Conservation (phyloP, 2,329 filamentous ascomycete genomes). For the Purpureocillium takamizusanense region DNA sequence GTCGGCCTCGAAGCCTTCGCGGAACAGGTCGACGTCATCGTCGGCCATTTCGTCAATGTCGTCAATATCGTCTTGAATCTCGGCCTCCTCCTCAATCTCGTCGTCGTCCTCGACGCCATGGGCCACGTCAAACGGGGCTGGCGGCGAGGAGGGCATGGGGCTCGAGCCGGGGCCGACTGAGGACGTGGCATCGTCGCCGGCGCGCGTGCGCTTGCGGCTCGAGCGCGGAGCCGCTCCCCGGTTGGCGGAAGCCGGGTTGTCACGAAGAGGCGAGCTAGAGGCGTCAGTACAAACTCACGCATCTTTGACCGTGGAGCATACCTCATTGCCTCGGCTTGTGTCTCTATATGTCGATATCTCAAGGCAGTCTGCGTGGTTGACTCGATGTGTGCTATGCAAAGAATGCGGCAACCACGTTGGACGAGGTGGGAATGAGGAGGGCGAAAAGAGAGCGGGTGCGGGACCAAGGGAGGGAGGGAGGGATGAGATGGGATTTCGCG, state of each 20-base stretch:
- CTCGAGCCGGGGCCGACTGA: constrained; percentile 46
- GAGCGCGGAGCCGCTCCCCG: constrained; percentile 50
- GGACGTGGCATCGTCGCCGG: constrained; percentile 41
- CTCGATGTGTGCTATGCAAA: too few species aligned
- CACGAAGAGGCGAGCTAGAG: constrained; percentile 69
- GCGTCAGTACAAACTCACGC: constrained; percentile 5
- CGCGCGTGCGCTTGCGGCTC: constrained; percentile 47
- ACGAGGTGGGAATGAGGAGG: background rate
- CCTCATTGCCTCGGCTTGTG: constrained; percentile 14
- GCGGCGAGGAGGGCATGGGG: constrained; percentile 58
- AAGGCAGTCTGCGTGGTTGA: background rate
- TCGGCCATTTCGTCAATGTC: constrained; percentile 77
- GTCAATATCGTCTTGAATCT: constrained; percentile 64
- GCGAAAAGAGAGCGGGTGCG: constrained; percentile 8
- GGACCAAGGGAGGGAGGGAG: constrained; percentile 10
- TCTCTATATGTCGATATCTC: background rate
- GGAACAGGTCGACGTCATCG: constrained; percentile 72
- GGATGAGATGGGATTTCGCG: constrained; percentile 12
- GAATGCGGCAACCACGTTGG: background rate
- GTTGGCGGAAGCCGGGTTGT: constrained; percentile 76
- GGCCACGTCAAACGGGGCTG: constrained; percentile 50
- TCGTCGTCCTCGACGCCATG: constrained; percentile 63
- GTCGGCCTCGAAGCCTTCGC: constrained; percentile 63
- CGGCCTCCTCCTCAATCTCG: constrained; percentile 61
- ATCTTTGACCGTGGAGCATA: constrained; percentile 5